Percentiles rank a stretch among this genome's conserved stretches.
phyloP scores from a whole-genome alignment of 768 basidiomycete genomes.

The Russula sp. region DNA sequence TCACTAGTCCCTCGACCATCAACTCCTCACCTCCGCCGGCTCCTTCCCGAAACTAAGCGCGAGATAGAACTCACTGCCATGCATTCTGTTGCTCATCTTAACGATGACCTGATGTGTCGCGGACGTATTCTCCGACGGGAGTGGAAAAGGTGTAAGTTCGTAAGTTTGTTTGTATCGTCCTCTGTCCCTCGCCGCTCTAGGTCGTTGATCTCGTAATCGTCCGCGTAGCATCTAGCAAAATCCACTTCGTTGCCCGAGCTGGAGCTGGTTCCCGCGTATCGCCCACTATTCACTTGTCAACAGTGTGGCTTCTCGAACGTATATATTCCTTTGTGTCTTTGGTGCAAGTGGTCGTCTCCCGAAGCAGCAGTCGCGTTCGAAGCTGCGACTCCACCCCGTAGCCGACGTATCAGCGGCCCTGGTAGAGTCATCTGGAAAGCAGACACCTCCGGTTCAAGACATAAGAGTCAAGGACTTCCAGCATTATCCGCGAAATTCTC shows the following conservation, averaged over 20 bases:
- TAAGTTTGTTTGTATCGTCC: not conserved
- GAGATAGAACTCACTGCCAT: not conserved
- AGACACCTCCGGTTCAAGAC: not conserved
- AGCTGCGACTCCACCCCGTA: not conserved
- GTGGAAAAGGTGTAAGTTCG: slow-evolving; percentile 15
- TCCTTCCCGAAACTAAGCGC: not conserved
- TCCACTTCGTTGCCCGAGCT: slow-evolving; percentile 19
- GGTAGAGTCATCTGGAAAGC: not conserved
- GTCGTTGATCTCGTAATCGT: not conserved
- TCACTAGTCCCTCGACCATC: not conserved
- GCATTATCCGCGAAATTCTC: not conserved
- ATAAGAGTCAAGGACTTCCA: not conserved
- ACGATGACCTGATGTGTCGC: slow-evolving; percentile 13
- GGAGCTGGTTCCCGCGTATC: slow-evolving; percentile 10
- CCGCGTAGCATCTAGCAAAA: slow-evolving; percentile 15
- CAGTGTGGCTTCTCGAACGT: slow-evolving; percentile 19
- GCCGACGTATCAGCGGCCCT: slow-evolving; percentile 11
- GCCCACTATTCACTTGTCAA: slow-evolving; percentile 19
- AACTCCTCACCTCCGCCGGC: not conserved
- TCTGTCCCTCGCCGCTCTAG: not conserved
- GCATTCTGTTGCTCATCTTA: not conserved
- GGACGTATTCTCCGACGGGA: slow-evolving; percentile 13
- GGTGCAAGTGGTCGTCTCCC: slow-evolving; percentile 20
- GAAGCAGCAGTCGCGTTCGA: slow-evolving; percentile 11
- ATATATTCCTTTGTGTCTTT: slow-evolving; percentile 19